phyloP scores from a whole-genome alignment of 2,329 filamentous ascomycete species.

The Cordyceps javanica region DNA sequence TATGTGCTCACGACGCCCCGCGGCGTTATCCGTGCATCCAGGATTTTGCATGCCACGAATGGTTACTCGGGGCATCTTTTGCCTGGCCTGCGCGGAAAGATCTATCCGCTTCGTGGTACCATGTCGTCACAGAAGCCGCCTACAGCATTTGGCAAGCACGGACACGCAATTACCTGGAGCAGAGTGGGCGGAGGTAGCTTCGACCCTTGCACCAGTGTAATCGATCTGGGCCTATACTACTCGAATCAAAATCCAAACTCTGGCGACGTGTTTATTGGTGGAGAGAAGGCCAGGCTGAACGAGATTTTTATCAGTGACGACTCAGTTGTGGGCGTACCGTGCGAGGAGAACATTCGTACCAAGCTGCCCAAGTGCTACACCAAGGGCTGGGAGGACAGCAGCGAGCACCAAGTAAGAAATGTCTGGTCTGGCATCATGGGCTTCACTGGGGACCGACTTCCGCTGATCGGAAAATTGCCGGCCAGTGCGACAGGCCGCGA shows the following conservation, averaged over 20 bases:
- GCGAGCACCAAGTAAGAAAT: slow-evolving; percentile 22
- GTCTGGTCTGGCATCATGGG: slow-evolving; percentile 44
- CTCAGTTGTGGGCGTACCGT: slow-evolving; percentile 28
- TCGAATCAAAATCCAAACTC: slow-evolving; percentile 21
- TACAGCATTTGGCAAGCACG: slow-evolving; percentile 18
- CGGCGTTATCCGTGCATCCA: slow-evolving; percentile 36
- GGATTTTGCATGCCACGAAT: slow-evolving; percentile 53
- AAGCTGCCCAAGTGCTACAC: slow-evolving; percentile 31
- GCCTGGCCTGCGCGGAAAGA: slow-evolving; percentile 36
- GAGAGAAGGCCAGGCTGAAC: slow-evolving; percentile 33
- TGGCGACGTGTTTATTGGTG: slow-evolving; percentile 45
- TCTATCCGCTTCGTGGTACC: slow-evolving; percentile 37
- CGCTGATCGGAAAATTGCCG: slow-evolving; percentile 40
- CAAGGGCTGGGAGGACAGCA: slow-evolving; percentile 21
- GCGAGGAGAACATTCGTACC: slow-evolving; percentile 26
- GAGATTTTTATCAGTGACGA: slow-evolving; percentile 41
- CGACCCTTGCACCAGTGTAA: slow-evolving; percentile 41
- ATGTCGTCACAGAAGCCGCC: slow-evolving; percentile 42
- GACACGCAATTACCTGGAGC: slow-evolving; percentile 38
- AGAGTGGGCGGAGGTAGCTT: slow-evolving; percentile 35
- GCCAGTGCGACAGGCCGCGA: slow-evolving; percentile 18
- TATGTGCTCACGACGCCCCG: slow-evolving; percentile 39
- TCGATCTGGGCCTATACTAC: slow-evolving; percentile 21
- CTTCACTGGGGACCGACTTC: slow-evolving; percentile 37
- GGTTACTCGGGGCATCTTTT: slow-evolving; percentile 44